Conservation (phyloP, 1,139 yeast genomes). For the Citeromyces hawaiiensis region DNA sequence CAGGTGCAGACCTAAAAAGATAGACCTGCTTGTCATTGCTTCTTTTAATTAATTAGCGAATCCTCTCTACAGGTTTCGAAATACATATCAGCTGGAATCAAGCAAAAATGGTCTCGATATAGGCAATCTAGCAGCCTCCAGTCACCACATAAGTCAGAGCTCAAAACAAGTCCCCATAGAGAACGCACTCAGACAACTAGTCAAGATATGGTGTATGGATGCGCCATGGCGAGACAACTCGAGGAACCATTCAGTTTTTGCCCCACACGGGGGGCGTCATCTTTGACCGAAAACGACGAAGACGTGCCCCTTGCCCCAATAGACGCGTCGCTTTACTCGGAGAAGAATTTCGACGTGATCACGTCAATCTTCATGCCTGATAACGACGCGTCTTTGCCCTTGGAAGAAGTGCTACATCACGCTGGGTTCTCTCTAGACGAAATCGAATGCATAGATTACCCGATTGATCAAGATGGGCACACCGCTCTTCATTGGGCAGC, state of each 20-base stretch:
- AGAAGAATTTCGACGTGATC: slow-evolving; percentile 16
- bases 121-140: too few species aligned
- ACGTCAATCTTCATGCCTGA: slow-evolving; percentile 40
- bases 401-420: slow-evolving; percentile 7
- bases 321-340: slow-evolving; percentile 8
- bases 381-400: slow-evolving; percentile 16
- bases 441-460: slow-evolving; percentile 49
- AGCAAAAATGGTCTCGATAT: too few species aligned
- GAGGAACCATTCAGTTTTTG: slow-evolving; percentile 2
- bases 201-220: not conserved
- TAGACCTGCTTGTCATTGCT: too few species aligned
- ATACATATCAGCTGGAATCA: too few species aligned
- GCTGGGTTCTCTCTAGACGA: slow-evolving; percentile 18
- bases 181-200: too few species aligned
- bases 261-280: slow-evolving; percentile 16
- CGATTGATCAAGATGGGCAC: slow-evolving; percentile 89
- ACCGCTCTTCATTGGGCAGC: slow-evolving; percentile 96
- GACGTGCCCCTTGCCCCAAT: not conserved
- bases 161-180: too few species aligned
- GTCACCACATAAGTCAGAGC: too few species aligned
- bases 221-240: not conserved
- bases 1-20: too few species aligned
- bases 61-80: too few species aligned
- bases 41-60: too few species aligned
- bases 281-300: slow-evolving; percentile 22